Conservation (phyloP, 2,329 filamentous ascomycete genomes). For the Cytospora leucostoma region DNA sequence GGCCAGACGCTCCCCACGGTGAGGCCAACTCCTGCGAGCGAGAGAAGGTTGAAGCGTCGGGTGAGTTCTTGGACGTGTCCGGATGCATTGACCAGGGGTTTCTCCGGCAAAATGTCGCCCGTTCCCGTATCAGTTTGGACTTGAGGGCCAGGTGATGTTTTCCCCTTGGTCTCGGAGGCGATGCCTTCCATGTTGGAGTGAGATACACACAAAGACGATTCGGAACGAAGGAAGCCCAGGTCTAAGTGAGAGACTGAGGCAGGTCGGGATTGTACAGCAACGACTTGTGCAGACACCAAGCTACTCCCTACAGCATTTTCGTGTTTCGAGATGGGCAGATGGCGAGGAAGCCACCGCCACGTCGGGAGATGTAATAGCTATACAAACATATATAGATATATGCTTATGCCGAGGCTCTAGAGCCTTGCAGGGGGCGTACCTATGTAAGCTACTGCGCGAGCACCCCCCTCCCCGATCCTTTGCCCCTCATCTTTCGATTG, state of each 20-base stretch:
- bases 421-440: conserved; percentile 10
- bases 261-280: not conserved
- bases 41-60: conserved; percentile 44
- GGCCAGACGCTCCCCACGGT: conserved; percentile 48
- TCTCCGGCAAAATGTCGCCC: conserved; percentile 1
- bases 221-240: not conserved
- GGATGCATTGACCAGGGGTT: conserved; percentile 40
- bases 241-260: not conserved
- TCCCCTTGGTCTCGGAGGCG: conserved; percentile 6
- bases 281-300: not conserved
- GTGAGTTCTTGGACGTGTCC: conserved; percentile 45
- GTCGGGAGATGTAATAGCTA: not conserved
- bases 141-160: not conserved
- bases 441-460: not conserved
- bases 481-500: conserved; percentile 22
- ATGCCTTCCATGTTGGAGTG: not conserved
- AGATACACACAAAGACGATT: not conserved
- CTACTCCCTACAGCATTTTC: not conserved
- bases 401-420: conserved; percentile 13
- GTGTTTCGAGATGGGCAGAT: not conserved
- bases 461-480: conserved; percentile 10
- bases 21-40: conserved; percentile 44
- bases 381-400: not conserved
- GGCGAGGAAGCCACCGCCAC: not conserved
- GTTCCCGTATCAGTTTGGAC: conserved; percentile 11